Conservation (phyloP, 345 rosid species). For the Draba incana region DNA sequence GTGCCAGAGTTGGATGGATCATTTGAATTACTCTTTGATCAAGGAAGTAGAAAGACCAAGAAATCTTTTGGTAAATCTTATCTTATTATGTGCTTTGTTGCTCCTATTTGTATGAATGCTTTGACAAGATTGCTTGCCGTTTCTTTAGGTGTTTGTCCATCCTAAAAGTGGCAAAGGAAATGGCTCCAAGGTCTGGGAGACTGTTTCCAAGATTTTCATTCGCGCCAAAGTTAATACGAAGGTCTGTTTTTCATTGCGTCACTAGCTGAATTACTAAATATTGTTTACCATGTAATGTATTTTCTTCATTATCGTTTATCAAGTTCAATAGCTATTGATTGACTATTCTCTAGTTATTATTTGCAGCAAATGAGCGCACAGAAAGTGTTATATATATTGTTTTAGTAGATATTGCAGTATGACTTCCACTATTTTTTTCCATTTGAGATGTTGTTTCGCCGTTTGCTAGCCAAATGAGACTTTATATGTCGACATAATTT, state of each 20-base stretch:
- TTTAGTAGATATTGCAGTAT: conserved; percentile 1
- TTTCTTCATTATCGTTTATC: conserved; percentile 6
- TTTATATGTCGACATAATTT: not conserved
- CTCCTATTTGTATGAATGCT: conserved; percentile 18
- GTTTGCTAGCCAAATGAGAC: not conserved
- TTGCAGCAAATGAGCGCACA: not conserved
- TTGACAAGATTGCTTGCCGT: conserved; percentile 32
- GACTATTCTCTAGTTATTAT: not conserved
- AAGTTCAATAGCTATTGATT: not conserved
- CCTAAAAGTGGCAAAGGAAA: conserved; percentile 87
- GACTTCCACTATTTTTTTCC: not conserved
- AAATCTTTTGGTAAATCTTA: conserved; percentile 64
- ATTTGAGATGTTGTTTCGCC: not conserved
- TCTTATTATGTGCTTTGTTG: not conserved
- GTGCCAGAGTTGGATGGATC: conserved; percentile 75
- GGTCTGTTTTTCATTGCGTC: conserved; percentile 45
- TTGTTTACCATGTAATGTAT: not conserved
- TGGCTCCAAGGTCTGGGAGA: conserved; percentile 75
- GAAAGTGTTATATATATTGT: not conserved
- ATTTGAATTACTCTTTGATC: conserved; percentile 53
- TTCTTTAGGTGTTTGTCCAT: conserved; percentile 73
- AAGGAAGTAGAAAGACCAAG: conserved; percentile 70
- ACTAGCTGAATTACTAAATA: not conserved
- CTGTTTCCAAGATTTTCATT: conserved; percentile 72
- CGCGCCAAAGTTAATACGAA: conserved; percentile 70